Evolutionary conservation across 2,329 filamentous ascomycete species (phyloP).

Genomic region (Diaporthe vexans): DNA sequence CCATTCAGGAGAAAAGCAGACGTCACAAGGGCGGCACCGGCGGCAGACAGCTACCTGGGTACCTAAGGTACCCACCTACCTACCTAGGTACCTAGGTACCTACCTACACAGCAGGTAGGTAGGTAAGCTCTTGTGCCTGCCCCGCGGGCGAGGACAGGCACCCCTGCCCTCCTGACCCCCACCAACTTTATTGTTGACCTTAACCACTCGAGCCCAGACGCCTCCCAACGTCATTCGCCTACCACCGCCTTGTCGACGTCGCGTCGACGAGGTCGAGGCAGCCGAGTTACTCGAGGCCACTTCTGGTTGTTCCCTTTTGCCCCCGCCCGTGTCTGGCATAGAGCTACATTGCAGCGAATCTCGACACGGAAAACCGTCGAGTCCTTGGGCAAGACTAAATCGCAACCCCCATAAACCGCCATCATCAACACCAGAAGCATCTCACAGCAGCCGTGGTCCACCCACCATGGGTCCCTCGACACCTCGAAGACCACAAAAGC

Average conservation of each 20-base stretch:
- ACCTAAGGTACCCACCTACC: too few relatives aligned
- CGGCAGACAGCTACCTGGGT: not conserved
- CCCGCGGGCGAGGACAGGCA: not conserved
- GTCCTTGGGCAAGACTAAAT: not conserved
- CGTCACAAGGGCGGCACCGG: conserved; percentile 16
- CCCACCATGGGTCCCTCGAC: conserved; percentile 10
- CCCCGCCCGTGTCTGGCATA: not conserved
- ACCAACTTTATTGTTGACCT: conserved; percentile 11
- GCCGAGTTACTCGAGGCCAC: not conserved
- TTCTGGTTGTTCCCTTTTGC: not conserved
- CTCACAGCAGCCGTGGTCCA: too few relatives aligned
- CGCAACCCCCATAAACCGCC: too few relatives aligned
- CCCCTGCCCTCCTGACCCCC: not conserved
- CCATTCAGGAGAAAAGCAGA: not conserved
- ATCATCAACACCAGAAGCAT: not conserved
- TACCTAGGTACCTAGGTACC: too few relatives aligned
- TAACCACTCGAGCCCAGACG: not conserved
- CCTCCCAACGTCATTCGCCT: not conserved
- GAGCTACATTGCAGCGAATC: not conserved
- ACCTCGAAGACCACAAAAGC: conserved; percentile 33
- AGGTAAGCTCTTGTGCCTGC: conserved; percentile 5
- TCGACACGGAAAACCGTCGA: not conserved
- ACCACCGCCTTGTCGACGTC: conserved; percentile 21
- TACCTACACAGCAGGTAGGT: too few relatives aligned
- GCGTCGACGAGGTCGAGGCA: conserved; percentile 17